Conservation (phyloP, 1,284 basidiomycete species). For the Naganishia sp. region DNA sequence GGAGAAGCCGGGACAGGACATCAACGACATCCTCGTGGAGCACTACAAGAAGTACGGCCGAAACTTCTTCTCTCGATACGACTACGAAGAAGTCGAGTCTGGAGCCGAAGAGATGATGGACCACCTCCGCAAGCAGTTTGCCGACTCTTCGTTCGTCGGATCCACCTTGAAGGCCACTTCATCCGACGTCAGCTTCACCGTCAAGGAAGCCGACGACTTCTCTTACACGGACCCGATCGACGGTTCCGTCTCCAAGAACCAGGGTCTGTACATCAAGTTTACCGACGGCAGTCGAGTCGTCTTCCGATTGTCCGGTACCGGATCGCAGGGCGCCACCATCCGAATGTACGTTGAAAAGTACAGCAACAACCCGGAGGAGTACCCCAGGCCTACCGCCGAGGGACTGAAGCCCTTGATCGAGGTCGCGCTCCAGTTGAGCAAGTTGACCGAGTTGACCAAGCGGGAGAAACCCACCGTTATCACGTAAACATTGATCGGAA, state of each 20-base stretch:
- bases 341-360: constrained; percentile 92
- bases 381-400: constrained; percentile 74
- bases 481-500: constrained; percentile 63
- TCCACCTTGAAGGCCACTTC: constrained; percentile 64
- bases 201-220: constrained; percentile 81
- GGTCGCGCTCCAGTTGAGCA: constrained; percentile 80
- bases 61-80: constrained; percentile 96
- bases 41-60: constrained; percentile 94
- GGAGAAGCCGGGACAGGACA: constrained; percentile 73
- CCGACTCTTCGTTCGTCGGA: constrained; percentile 66
- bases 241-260: constrained; percentile 86
- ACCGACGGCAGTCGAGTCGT: constrained; percentile 89
- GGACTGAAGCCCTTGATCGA: constrained; percentile 94
- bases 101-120: constrained; percentile 84
- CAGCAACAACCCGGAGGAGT: constrained; percentile 74
- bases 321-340: constrained; percentile 91
- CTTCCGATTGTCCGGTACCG: constrained; percentile 93
- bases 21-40: constrained; percentile 81
- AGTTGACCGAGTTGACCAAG: constrained; percentile 81
- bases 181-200: constrained; percentile 71
- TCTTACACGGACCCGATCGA: constrained; percentile 98
- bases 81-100: constrained; percentile 96
- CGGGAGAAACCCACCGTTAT: constrained; percentile 93
- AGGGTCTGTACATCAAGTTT: constrained; percentile 92
- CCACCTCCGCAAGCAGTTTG: constrained; percentile 72